Conservation (phyloP, 257 asterid species). For the Euphrasia confusa region DNA sequence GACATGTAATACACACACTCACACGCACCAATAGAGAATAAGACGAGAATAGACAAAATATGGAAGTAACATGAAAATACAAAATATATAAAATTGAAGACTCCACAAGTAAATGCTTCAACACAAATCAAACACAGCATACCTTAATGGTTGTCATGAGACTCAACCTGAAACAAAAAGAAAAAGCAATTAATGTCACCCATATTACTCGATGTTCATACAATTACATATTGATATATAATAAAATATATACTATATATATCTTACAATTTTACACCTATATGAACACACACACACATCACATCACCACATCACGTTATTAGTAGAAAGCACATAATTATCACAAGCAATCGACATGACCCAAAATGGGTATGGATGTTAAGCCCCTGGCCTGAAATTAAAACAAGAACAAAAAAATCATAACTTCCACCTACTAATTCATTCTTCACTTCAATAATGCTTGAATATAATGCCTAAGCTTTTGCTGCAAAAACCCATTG, state of each 20-base stretch:
- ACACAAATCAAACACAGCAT: constrained; percentile 14
- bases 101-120: neutral
- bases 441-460: neutral
- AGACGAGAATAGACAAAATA: neutral
- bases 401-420: neutral
- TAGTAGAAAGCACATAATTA: neutral
- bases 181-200: constrained; percentile 3
- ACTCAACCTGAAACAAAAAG: constrained; percentile 60
- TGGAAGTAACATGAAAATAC: neutral
- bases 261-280: neutral
- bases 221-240: neutral
- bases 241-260: neutral
- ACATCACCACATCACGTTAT: neutral
- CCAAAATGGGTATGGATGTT: neutral
- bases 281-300: neutral
- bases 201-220: constrained; percentile 1
- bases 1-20: neutral
- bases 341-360: neutral
- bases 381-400: neutral
- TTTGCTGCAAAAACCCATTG: constrained; percentile 11
- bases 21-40: neutral
- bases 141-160: constrained; percentile 82
- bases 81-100: neutral
- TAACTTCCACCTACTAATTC: neutral
- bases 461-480: neutral